These are phyloP conservation scores for Bocquillonia castaneifolia DNA, from an alignment of 441 rosid genomes.

Conservation along the genomic window DNA sequence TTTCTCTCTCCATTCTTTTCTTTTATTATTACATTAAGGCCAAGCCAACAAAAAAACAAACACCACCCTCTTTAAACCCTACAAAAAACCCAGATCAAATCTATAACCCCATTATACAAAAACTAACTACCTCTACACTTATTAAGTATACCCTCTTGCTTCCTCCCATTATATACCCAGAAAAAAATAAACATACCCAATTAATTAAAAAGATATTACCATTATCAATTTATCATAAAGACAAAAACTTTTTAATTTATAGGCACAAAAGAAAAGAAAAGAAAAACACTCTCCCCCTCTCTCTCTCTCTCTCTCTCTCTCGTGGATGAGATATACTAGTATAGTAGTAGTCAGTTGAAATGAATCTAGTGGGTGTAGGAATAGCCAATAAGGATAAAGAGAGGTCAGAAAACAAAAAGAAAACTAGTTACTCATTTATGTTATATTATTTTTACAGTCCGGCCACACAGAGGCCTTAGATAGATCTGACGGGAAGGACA, in stretches of 20 bases:
- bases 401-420: conserved; percentile 23
- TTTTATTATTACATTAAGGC: background rate
- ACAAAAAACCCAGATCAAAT: conserved; percentile 26
- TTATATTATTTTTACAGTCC: conserved; percentile 34
- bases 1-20: background rate
- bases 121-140: background rate
- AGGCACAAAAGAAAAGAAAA: background rate
- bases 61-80: conserved; percentile 29
- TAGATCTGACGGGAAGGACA: conserved; percentile 49
- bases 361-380: conserved; percentile 25
- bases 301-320: no score
- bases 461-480: conserved; percentile 30
- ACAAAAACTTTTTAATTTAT: no score
- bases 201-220: no score
- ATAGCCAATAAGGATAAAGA: conserved; percentile 14
- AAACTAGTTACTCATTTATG: no score
- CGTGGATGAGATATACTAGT: no score
- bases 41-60: background rate
- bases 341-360: background rate
- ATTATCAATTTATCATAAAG: no score
- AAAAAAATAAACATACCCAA: conserved; percentile 13
- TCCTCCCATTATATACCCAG: conserved; percentile 1
- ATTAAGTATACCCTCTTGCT: background rate
- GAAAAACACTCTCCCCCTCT: no score
- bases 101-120: conserved; percentile 2